These are phyloP conservation scores for Leucogyrophana mollusca DNA, from an alignment of 768 basidiomycete species.

Conservation along the genomic window DNA sequence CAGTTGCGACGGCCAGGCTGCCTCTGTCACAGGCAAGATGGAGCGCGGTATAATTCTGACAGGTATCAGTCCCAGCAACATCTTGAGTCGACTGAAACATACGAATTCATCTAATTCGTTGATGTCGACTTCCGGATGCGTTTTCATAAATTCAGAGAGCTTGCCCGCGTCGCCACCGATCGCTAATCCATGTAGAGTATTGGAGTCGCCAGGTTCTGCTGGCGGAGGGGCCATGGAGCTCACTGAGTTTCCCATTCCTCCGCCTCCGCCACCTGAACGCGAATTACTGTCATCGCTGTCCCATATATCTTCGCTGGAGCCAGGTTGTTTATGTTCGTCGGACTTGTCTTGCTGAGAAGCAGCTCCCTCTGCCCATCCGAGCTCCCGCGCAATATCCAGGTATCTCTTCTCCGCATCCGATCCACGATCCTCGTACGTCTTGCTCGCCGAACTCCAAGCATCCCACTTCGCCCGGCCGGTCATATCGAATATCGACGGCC, in stretches of 20 bases:
- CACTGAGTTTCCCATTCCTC: slow-evolving; percentile 60
- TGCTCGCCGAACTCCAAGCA: slow-evolving; percentile 62
- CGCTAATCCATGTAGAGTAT: slow-evolving; percentile 61
- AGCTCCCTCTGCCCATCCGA: slow-evolving; percentile 63
- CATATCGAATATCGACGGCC: slow-evolving; percentile 78
- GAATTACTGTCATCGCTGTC: slow-evolving; percentile 37
- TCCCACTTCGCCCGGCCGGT: slow-evolving; percentile 86
- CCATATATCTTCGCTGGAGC: slow-evolving; percentile 36
- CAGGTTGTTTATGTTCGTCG: slow-evolving; percentile 8
- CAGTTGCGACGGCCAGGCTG: slow-evolving; percentile 48
- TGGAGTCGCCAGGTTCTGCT: slow-evolving; percentile 34
- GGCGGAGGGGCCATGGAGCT: slow-evolving; percentile 52
- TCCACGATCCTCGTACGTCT: slow-evolving; percentile 41
- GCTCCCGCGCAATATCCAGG: slow-evolving; percentile 59
- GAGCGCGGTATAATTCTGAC: slow-evolving; percentile 83
- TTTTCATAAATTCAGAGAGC: slow-evolving; percentile 43
- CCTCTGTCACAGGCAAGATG: slow-evolving; percentile 90
- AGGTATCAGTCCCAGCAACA: not conserved
- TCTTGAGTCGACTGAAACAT: slow-evolving; percentile 26
- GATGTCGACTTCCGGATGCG: slow-evolving; percentile 44
- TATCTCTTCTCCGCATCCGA: slow-evolving; percentile 63
- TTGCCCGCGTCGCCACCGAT: slow-evolving; percentile 51
- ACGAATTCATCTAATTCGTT: slow-evolving; percentile 75
- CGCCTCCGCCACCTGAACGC: slow-evolving; percentile 26
- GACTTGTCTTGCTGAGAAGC: slow-evolving; percentile 6